A percentile compares a stretch with the other conserved stretches of the same genome.
Evolutionary conservation across 495 filamentous ascomycete genomes (phyloP).

Genomic region (Aspergillus hancockii): DNA sequence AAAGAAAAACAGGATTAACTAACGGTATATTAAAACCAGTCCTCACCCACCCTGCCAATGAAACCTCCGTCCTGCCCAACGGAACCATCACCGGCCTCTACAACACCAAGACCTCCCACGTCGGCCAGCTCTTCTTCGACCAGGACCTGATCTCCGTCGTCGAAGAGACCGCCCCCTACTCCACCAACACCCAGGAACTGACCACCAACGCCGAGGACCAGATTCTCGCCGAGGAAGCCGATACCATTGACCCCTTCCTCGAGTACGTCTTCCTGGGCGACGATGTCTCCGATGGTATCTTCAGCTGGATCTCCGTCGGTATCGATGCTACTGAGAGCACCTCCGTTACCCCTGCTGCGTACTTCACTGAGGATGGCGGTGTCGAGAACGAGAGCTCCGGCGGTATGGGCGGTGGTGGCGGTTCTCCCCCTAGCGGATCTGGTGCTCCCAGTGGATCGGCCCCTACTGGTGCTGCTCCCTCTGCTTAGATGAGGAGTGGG

Average conservation of each 20-base stretch:
- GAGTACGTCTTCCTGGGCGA: conserved; percentile 58
- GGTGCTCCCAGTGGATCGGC: conserved; percentile 16
- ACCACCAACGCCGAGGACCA: conserved; percentile 56
- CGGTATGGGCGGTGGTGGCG: conserved; percentile 18
- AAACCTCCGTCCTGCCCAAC: conserved; percentile 24
- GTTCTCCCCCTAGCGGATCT: neutral
- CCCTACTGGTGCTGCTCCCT: conserved; percentile 2
- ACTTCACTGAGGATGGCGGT: conserved; percentile 37
- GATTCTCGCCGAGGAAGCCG: conserved; percentile 49
- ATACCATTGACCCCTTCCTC: conserved; percentile 57
- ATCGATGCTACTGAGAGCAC: conserved; percentile 30
- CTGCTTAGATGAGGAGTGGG: neutral
- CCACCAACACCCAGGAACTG: conserved; percentile 52
- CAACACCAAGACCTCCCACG: conserved; percentile 43
- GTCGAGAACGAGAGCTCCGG: conserved; percentile 33
- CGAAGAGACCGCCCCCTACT: conserved; percentile 54
- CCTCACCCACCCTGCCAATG: conserved; percentile 37
- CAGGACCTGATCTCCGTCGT: conserved; percentile 50
- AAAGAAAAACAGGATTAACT: neutral
- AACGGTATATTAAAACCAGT: conserved; percentile 19
- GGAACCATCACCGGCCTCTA: conserved; percentile 38
- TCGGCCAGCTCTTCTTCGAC: conserved; percentile 67
- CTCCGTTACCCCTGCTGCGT: conserved; percentile 32
- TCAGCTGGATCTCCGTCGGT: conserved; percentile 39
- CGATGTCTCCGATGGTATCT: conserved; percentile 33